Evolutionary conservation across 805 yeast species (phyloP).

Genomic region (Starmerella vaccinii): DNA sequence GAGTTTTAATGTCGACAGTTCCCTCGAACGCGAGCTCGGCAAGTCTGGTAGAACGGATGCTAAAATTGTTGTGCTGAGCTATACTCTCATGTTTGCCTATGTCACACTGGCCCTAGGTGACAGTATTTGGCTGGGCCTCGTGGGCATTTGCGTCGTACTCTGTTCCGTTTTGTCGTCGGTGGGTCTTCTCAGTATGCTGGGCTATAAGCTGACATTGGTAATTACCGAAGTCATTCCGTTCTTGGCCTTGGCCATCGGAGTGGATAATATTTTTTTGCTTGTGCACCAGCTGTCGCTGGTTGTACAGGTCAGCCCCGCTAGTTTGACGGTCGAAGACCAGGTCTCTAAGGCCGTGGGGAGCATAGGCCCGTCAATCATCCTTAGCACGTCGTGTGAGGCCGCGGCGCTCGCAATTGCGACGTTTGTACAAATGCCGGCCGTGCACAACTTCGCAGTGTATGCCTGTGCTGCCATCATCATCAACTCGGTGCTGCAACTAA

Average conservation of each 20-base stretch:
- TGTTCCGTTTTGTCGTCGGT: constrained; percentile 74
- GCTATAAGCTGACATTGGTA: constrained; percentile 76
- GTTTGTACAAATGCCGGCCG: constrained; percentile 89
- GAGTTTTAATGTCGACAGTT: constrained; percentile 71
- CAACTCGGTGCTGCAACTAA: constrained; percentile 68
- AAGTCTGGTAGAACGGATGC: constrained; percentile 73
- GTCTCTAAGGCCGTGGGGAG: constrained; percentile 55
- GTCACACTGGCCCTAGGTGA: constrained; percentile 77
- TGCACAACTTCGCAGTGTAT: constrained; percentile 80
- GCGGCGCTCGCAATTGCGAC: constrained; percentile 71
- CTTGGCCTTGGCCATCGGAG: constrained; percentile 86
- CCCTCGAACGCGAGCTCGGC: constrained; percentile 74
- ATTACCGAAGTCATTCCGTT: constrained; percentile 97
- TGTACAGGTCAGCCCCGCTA: constrained; percentile 36
- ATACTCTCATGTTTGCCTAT: constrained; percentile 75
- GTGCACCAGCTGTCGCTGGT: constrained; percentile 64
- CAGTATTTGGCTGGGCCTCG: constrained; percentile 63
- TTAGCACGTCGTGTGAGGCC: constrained; percentile 70
- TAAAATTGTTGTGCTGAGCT: constrained; percentile 59
- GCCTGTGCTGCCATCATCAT: constrained; percentile 77
- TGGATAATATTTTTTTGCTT: constrained; percentile 81
- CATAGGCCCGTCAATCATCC: constrained; percentile 78
- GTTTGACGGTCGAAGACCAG: constrained; percentile 45
- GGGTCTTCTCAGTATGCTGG: constrained; percentile 67
- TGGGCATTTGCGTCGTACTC: constrained; percentile 75